Base-by-base conservation (phyloP, 2,329 filamentous ascomycete species). In the Verticillium isaacii region DNA sequence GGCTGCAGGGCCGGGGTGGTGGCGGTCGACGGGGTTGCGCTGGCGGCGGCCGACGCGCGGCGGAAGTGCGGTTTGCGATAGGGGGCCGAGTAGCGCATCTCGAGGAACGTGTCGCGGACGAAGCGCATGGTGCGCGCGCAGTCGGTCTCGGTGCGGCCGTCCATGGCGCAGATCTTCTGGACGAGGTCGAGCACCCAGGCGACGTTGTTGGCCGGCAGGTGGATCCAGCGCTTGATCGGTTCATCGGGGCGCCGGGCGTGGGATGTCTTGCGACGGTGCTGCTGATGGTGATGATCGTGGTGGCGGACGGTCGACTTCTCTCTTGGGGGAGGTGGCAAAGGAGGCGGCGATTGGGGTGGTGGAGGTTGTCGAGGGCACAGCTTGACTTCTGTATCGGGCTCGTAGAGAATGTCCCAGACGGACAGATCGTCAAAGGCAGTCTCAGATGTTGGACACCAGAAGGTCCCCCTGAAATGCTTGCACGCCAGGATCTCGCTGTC, bases 181-280 rank as follows among this genome's bases (percentile, higher is more conserved):
- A 65, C 64, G 23, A 66, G 61, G 29, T 66, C 64, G 56, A 65
- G 64, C 39, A 66, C 63, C 64, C 64, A 66, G 32, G 64, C 59
- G 1, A 66, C 60, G 32, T 66, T 66, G 37, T 66, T 66, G 8
- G 64, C 63, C 4, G 64, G 64, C 0, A 66, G 61, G 25, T 66
- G 64, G 5, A 66, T 61, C 64, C 64, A 66, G 17, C 64, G 6
- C 61, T 66, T 66, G 4, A 66, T 17, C 0, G 64, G 63, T 15
- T 11, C n/a, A 8, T 17, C 32, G 19, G 1, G 58, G 37, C 11
- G 58, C 32, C 9, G 62, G 39, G 19, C 62, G 56, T 39, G 64
- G 9, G 57, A 58, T 8, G 45, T 60, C 50, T 63, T 65, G 3
- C 64, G 57, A 2, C 60, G 39, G 55, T 63, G n/a, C 23, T 50